A percentile compares a stretch with the other conserved stretches of the same genome.
Conservation (phyloP, 2,329 filamentous ascomycete genomes). For the Magnaporthiopsis incrustans region DNA sequence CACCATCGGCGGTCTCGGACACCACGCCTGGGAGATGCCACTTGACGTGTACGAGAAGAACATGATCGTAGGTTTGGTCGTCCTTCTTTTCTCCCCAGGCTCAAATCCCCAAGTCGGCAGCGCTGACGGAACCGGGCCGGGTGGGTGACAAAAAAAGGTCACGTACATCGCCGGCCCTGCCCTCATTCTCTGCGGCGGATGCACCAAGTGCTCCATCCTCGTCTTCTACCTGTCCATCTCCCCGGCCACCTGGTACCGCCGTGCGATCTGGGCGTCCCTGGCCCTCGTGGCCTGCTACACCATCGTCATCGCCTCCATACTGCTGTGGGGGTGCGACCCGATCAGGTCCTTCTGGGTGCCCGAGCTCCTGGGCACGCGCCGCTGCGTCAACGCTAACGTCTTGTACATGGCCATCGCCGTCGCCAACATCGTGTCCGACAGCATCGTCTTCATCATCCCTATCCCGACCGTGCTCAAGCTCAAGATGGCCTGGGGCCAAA, state of each 20-base stretch:
- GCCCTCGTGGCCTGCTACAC: background rate
- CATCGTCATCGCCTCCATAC: background rate
- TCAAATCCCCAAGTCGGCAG: too few relatives aligned
- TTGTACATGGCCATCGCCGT: conserved; percentile 2
- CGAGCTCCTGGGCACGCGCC: background rate
- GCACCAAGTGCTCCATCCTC: background rate
- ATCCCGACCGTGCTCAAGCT: background rate
- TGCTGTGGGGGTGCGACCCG: background rate
- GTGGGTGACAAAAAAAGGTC: too few relatives aligned
- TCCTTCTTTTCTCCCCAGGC: too few relatives aligned
- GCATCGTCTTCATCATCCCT: background rate
- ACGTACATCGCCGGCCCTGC: background rate
- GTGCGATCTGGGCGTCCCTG: background rate
- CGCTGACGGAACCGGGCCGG: too few relatives aligned
- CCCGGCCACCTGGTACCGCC: background rate
- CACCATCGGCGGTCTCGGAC: background rate
- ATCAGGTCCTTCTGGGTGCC: background rate
- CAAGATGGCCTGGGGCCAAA: background rate
- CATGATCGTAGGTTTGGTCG: too few relatives aligned
- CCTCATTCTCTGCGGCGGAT: background rate
- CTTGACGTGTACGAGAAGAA: background rate
- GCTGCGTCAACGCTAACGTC: background rate
- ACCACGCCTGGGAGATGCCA: background rate
- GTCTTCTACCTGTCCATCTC: conserved; percentile 1
- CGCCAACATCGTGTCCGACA: background rate